A percentile compares a stretch with the other conserved stretches of the same genome.
phyloP scores from a whole-genome alignment of 169 alveolate genomes.

The Plasmodium knowlesi region DNA sequence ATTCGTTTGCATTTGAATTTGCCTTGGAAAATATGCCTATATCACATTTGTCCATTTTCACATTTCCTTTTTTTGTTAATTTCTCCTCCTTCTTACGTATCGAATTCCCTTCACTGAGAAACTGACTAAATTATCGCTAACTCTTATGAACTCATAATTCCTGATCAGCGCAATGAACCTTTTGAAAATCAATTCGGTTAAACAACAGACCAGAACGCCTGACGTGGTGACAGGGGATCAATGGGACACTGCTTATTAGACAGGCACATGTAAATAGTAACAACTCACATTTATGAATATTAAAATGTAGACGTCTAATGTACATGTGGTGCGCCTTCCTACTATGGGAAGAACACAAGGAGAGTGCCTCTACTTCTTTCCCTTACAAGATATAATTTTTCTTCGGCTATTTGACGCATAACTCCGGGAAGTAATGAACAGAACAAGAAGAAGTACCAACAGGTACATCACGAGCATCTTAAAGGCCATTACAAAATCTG shows the following conservation, averaged over 20 bases:
- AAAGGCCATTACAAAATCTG: conserved; percentile 68
- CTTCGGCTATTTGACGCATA: conserved; percentile 44
- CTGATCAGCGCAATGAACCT: conserved; percentile 23
- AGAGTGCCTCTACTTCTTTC: neutral
- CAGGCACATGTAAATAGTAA: neutral
- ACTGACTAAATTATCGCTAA: conserved; percentile 21
- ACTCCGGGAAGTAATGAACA: conserved; percentile 56
- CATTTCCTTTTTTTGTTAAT: neutral
- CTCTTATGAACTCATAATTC: neutral
- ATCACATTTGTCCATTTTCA: neutral
- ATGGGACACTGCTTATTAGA: neutral
- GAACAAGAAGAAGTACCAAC: conserved; percentile 12
- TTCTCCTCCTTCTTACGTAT: conserved; percentile 36
- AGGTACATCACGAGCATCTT: conserved; percentile 28
- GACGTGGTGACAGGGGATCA: neutral
- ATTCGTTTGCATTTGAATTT: neutral
- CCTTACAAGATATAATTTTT: conserved; percentile 60
- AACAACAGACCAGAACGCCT: conserved; percentile 54
- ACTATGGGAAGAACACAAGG: neutral
- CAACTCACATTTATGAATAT: neutral
- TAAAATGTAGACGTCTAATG: neutral
- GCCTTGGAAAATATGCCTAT: neutral
- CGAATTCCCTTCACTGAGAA: conserved; percentile 56
- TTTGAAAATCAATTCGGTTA: conserved; percentile 39
- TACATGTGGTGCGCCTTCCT: neutral